Conservation (phyloP, 495 filamentous ascomycete species). For the Chaetomidium leptoderma region DNA sequence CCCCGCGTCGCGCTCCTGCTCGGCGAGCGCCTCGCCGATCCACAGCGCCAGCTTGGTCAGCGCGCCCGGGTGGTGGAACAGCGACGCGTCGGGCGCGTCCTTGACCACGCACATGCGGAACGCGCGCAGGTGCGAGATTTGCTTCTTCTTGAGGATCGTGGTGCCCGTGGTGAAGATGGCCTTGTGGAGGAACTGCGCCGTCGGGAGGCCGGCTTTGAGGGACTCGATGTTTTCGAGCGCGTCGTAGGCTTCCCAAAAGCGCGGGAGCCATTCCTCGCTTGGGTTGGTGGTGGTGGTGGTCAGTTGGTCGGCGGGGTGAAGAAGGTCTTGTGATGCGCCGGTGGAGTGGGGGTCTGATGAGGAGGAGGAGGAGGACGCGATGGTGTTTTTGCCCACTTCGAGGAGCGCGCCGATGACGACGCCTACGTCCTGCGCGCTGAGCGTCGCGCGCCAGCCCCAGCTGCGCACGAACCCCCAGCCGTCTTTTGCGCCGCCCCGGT, state of each 20-base stretch:
- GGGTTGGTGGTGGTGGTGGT: conserved; percentile 39
- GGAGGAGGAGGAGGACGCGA: conserved; percentile 21
- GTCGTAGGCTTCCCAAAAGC: conserved; percentile 95
- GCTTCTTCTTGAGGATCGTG: conserved; percentile 82
- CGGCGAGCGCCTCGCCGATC: conserved; percentile 88
- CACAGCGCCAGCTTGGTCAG: conserved; percentile 89
- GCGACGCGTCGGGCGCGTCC: conserved; percentile 80
- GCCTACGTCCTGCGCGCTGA: conserved; percentile 86
- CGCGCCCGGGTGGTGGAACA: conserved; percentile 89
- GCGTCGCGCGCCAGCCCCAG: conserved; percentile 95
- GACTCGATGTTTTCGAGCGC: conserved; percentile 74
- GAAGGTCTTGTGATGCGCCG: conserved; percentile 32
- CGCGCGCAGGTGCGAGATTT: conserved; percentile 83
- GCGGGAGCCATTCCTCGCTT: conserved; percentile 61
- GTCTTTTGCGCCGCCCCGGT: conserved; percentile 61
- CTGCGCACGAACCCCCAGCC: conserved; percentile 96
- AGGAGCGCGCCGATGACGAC: conserved; percentile 86
- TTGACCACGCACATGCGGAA: conserved; percentile 96
- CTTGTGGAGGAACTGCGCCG: conserved; percentile 81
- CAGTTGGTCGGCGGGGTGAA: too few relatives aligned
- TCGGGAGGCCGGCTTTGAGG: conserved; percentile 70
- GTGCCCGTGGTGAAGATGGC: conserved; percentile 94
- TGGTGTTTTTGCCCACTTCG: conserved; percentile 68
- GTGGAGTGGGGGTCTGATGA: conserved; percentile 13
- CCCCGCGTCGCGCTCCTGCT: conserved; percentile 72